Conservation (phyloP, 441 rosid genomes). For the Adansonia grandidieri region DNA sequence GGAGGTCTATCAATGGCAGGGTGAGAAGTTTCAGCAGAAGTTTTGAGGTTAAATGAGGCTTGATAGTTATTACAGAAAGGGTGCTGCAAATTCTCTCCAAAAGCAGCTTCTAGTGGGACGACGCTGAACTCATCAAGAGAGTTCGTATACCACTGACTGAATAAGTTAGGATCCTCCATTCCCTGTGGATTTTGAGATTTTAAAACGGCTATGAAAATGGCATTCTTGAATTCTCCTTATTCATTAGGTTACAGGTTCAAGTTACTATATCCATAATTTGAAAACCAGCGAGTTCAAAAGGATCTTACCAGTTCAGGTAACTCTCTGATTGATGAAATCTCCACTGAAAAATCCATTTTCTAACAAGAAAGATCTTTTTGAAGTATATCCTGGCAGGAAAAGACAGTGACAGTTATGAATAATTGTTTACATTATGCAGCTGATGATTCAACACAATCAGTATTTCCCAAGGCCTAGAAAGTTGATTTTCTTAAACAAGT, state of each 20-base stretch:
- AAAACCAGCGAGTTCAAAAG: not conserved
- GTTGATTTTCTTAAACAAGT: too few relatives aligned
- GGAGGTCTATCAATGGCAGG: slow-evolving; percentile 33
- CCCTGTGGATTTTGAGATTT: slow-evolving; percentile 37
- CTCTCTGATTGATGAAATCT: slow-evolving; percentile 43
- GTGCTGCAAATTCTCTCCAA: slow-evolving; percentile 46
- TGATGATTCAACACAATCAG: too few relatives aligned
- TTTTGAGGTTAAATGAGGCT: slow-evolving; percentile 30
- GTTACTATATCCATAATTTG: not conserved
- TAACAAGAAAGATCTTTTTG: too few relatives aligned
- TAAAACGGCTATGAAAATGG: not conserved
- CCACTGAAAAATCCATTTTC: slow-evolving; percentile 28
- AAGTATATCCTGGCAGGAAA: too few relatives aligned
- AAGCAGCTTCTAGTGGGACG: slow-evolving; percentile 46
- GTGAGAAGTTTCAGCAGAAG: slow-evolving; percentile 33
- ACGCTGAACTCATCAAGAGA: slow-evolving; percentile 45
- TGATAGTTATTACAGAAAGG: slow-evolving; percentile 31
- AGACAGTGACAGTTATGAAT: too few relatives aligned
- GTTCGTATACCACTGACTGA: slow-evolving; percentile 56
- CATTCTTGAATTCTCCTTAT: too few relatives aligned
- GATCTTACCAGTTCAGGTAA: slow-evolving; percentile 38
- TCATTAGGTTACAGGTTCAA: too few relatives aligned
- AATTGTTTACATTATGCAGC: too few relatives aligned
- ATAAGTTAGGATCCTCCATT: slow-evolving; percentile 51
- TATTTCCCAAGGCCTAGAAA: too few relatives aligned